These are phyloP conservation scores for Daedalea quercina DNA, from an alignment of 768 basidiomycete species.

Conservation along the genomic window DNA sequence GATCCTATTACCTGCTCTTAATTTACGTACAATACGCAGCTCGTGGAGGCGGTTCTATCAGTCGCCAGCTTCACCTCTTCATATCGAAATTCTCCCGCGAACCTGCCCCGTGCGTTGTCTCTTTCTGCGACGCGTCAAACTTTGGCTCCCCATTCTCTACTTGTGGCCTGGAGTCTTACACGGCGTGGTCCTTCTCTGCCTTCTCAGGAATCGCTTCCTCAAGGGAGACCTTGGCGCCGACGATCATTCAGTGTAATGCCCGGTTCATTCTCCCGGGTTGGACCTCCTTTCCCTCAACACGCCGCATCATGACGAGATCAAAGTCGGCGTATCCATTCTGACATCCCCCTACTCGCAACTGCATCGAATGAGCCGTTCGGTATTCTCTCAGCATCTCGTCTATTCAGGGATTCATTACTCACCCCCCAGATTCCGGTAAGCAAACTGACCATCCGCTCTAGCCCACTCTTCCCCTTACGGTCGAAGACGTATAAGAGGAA, in stretches of 20 bases:
- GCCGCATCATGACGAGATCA: slow-evolving; percentile 1
- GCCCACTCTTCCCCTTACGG: not conserved
- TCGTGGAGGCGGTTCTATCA: slow-evolving; percentile 1
- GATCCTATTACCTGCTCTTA: not conserved
- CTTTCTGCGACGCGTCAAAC: not conserved
- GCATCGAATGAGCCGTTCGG: not conserved
- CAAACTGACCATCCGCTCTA: not conserved
- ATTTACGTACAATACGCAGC: slow-evolving; percentile 1
- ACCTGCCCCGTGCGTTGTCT: not conserved
- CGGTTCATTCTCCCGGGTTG: slow-evolving; percentile 7
- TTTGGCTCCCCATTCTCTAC: not conserved
- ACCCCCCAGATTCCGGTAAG: not conserved
- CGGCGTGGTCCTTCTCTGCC: not conserved
- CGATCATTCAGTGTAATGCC: slow-evolving; percentile 8
- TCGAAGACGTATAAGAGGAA: slow-evolving; percentile 11
- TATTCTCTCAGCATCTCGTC: not conserved
- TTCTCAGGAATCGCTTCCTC: not conserved
- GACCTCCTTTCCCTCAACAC: slow-evolving; percentile 8
- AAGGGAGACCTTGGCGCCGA: slow-evolving; percentile 5
- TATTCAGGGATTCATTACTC: not conserved
- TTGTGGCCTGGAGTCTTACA: not conserved
- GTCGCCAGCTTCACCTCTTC: not conserved
- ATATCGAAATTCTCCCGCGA: slow-evolving; percentile 6
- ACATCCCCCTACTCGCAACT: not conserved
- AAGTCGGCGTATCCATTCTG: not conserved